These are phyloP conservation scores for Cadophora sp. DNA, from an alignment of 2,329 filamentous ascomycete species.

Conservation along the genomic window DNA sequence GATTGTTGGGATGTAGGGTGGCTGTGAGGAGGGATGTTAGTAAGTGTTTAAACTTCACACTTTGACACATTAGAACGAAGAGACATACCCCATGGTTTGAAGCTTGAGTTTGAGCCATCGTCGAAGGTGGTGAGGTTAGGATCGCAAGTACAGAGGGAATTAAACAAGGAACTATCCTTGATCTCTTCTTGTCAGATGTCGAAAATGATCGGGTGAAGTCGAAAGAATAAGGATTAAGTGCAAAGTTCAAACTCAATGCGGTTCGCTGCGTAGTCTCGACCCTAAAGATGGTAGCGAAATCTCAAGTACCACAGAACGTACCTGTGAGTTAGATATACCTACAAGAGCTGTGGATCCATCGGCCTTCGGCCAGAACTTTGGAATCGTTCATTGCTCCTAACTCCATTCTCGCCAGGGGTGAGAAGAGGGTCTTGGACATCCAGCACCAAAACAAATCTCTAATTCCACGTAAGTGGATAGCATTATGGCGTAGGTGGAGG, in stretches of 20 bases:
- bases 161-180: not conserved
- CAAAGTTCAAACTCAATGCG: too few relatives aligned
- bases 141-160: not conserved
- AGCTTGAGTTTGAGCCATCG: not conserved
- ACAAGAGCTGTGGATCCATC: too few relatives aligned
- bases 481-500: not conserved
- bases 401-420: not conserved
- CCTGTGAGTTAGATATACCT: too few relatives aligned
- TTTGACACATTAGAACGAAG: too few relatives aligned
- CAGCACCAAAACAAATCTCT: not conserved
- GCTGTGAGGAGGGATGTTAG: not conserved
- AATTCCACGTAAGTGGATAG: not conserved
- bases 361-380: too few relatives aligned
- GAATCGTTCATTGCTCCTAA: too few relatives aligned
- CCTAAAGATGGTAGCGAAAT: too few relatives aligned
- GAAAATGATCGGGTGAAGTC: too few relatives aligned
- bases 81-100: conserved; percentile 1
- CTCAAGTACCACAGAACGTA: too few relatives aligned
- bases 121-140: not conserved
- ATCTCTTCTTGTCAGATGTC: too few relatives aligned
- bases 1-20: not conserved
- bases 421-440: not conserved
- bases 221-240: too few relatives aligned
- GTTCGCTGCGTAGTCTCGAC: too few relatives aligned
- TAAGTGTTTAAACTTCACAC: not conserved